Evolutionary conservation across 805 yeast genomes (phyloP).

Genomic region (Hanseniaspora thailandica): DNA sequence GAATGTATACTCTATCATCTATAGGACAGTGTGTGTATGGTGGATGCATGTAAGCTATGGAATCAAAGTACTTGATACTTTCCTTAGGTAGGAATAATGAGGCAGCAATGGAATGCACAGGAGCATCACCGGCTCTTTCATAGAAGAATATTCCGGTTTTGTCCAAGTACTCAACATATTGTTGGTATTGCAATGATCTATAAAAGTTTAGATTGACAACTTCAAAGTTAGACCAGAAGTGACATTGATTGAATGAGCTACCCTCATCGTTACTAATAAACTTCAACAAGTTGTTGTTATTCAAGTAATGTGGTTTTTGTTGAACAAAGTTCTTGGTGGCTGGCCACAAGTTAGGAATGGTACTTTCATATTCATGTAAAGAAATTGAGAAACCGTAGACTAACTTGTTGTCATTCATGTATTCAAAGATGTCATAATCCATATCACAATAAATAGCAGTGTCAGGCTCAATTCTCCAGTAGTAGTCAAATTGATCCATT

Average conservation of each 20-base stretch:
- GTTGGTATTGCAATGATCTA: conserved; percentile 55
- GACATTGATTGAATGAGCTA: conserved; percentile 67
- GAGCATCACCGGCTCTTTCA: conserved; percentile 90
- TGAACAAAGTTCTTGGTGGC: conserved; percentile 53
- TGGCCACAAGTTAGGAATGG: conserved; percentile 70
- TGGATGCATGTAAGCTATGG: conserved; percentile 67
- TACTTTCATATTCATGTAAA: conserved; percentile 53
- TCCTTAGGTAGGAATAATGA: conserved; percentile 55
- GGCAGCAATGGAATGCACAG: conserved; percentile 73
- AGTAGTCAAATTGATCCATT: conserved; percentile 61
- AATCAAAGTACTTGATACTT: conserved; percentile 62
- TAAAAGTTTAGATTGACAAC: conserved; percentile 65
- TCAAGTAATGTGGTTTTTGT: conserved; percentile 46
- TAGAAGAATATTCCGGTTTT: conserved; percentile 72
- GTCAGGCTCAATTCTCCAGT: conserved; percentile 90
- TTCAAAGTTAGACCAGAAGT: conserved; percentile 82
- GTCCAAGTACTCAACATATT: conserved; percentile 58
- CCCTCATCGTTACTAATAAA: conserved; percentile 65
- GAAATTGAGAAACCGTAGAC: conserved; percentile 69
- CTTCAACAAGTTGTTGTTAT: conserved; percentile 51
- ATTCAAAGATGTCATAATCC: conserved; percentile 67
- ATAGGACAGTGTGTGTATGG: conserved; percentile 72
- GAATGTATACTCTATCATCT: conserved; percentile 43
- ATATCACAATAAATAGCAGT: conserved; percentile 64
- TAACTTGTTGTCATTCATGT: conserved; percentile 63